Base-by-base conservation (phyloP, 1,284 basidiomycete species). In the Stereum hirsutum region DNA sequence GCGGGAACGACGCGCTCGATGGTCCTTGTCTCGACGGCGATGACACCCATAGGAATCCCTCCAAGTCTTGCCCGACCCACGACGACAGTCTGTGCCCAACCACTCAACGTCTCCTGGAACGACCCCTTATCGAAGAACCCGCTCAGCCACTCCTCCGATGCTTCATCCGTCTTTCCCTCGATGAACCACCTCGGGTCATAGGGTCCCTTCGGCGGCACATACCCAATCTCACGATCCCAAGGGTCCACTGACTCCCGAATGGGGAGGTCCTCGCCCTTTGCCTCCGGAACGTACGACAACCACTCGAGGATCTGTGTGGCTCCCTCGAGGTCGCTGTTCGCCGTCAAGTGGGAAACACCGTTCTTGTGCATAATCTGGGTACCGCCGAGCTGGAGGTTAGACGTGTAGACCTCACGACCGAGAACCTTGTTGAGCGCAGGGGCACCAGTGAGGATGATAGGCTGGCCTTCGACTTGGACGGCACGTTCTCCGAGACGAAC, bases 361-460 rank as follows among this genome's bases (percentile, higher is more conserved):
- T 98, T 98, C 78, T 95, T 95, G 79, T 93, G 89, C 93, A 98
- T 97, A 71, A 98, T 99, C 58, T 94, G 90, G 28, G 96, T 98
- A 47, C 96, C 96, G 58, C 96, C 96, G 49, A 99, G 89, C 67
- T 99, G 96, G 56, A 99, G 66, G 67, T 99, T 99, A 46, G 92
- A 96, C 10, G 96, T 98, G 66, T 99, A 99, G 32, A 99, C 96
- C 64, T 99, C 96, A 45, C 96, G 89, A 51, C 96, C 96, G 41
- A 99, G 82, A 4, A 99, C 94, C 72, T 99, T 99, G 78, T 99
- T 99, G 56, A 99, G 80, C 5, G 96, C 96, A 26, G 83, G 81
- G 34, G 94, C 95, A 58, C 96, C 96, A 11, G 96, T 99, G 48
- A 99, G 80, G 63, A 99, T 99, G 69, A 99, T 97, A 1, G 96